Evolutionary conservation across 1,284 basidiomycete genomes (phyloP).

Genomic region (Coniferiporia weirii): DNA sequence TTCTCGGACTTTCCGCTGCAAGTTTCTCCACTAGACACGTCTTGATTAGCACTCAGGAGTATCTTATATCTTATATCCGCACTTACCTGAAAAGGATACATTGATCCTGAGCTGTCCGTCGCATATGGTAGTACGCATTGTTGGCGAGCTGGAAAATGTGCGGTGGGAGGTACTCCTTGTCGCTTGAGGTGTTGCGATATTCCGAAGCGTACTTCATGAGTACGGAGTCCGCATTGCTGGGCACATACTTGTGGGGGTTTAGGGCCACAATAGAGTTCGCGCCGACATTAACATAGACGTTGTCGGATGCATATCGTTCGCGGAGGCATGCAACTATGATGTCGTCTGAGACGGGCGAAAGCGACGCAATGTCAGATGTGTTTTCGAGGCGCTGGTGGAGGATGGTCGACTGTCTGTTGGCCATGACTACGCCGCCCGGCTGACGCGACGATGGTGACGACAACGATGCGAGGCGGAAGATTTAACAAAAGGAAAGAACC

Average conservation of each 20-base stretch:
- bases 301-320: slow-evolving; percentile 81
- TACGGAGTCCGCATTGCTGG: slow-evolving; percentile 74
- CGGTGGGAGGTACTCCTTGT: slow-evolving; percentile 44
- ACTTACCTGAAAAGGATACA: slow-evolving; percentile 78
- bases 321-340: slow-evolving; percentile 77
- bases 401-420: slow-evolving; percentile 19
- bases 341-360: slow-evolving; percentile 66
- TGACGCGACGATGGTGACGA: slow-evolving; percentile 1
- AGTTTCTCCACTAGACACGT: slow-evolving; percentile 71
- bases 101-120: slow-evolving; percentile 90
- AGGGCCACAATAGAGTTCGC: slow-evolving; percentile 71
- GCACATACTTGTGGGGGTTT: slow-evolving; percentile 85
- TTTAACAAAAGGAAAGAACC: slow-evolving; percentile 2
- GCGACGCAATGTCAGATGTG: slow-evolving; percentile 56
- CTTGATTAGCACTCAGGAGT: slow-evolving; percentile 2
- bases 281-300: slow-evolving; percentile 76
- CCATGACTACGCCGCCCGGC: slow-evolving; percentile 1
- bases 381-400: slow-evolving; percentile 60
- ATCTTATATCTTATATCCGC: neutral
- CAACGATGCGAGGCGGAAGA: neutral
- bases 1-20: slow-evolving; percentile 93
- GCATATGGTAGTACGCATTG: slow-evolving; percentile 96
- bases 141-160: slow-evolving; percentile 88
- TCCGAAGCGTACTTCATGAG: slow-evolving; percentile 80
- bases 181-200: slow-evolving; percentile 48